Base-by-base conservation (phyloP, 345 rosid genomes). In the Ceriops tagal region DNA sequence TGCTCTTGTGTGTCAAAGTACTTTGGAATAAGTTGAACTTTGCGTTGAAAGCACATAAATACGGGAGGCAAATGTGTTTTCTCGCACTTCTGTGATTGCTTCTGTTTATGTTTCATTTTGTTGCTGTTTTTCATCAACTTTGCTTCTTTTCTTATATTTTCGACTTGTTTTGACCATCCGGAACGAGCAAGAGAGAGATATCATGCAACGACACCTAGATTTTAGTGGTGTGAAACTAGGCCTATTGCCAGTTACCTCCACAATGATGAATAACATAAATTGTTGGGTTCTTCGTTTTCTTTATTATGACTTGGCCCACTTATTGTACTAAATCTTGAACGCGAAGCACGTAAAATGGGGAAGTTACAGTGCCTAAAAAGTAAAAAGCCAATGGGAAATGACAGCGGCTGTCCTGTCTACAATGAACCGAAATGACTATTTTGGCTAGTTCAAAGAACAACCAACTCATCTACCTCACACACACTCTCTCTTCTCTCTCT, bases 221-320 rank as follows among this genome's bases (percentile, higher is more conserved):
- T 24, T 56, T 24, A 21, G 16, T 24, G 30, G 28, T 24, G 59
- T 24, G 59, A 56, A 27, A 56, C 59, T n/a, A 27, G 16, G 30
- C 30, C 31, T 1, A 56, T 24, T 56, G 28, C 59, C 16, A 24
- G 16, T 55, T 55, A 27, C 59, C 59, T 56, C 59, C 59, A 8
- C 75, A 67, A 67, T 51, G 67, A 63, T 64, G 62, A 53, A 65
- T 34, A 35, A 9, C 22, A 61, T 70, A 64, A 64, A 66, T 67
- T 62, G 65, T 65, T 47, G 35, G 60, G 59, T 22, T 56, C 28
- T 11, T 43, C 3, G 49, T 43, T 43, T 43, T 13, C 18, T 43
- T 43, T 43, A 11, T 11, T 43, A 13, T 43, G 18, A 18, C 18
- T 3, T 43, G 49, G 19, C 19, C 49, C 49, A 43, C 47, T 13